Percentiles rank a stretch among this genome's conserved stretches.
phyloP scores from a whole-genome alignment of 176 grass and related monocot species.

The Lolium rigidum region DNA sequence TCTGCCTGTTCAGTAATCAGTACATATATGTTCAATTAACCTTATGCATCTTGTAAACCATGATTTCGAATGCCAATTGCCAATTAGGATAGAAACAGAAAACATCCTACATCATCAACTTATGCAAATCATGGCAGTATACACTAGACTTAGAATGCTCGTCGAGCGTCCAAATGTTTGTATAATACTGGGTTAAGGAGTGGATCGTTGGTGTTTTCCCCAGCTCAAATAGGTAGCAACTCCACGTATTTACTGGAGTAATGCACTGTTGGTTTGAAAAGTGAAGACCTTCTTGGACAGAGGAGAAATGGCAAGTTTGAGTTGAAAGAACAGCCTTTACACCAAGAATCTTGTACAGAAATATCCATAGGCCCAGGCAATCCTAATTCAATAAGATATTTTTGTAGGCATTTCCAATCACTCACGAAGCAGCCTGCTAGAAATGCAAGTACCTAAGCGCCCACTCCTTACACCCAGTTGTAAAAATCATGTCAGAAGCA shows the following conservation, averaged over 20 bases:
- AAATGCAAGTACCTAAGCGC: constrained; percentile 15
- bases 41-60: not conserved
- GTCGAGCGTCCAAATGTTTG: not conserved
- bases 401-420: constrained; percentile 7
- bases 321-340: not conserved
- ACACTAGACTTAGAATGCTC: constrained; percentile 8
- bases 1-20: not conserved
- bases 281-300: not conserved
- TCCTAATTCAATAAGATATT: constrained; percentile 7
- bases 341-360: not conserved
- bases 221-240: constrained; percentile 13
- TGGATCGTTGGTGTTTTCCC: not conserved
- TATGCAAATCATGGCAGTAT: constrained; percentile 8
- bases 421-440: not conserved
- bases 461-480: constrained; percentile 6
- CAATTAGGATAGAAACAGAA: not conserved
- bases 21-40: not conserved
- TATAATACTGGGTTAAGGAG: not conserved
- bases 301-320: constrained; percentile 1
- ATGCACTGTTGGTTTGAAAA: constrained; percentile 2
- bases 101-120: not conserved
- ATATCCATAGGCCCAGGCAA: not conserved
- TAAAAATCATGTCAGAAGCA: not conserved
- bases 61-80: not conserved
- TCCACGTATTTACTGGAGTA: not conserved